These are phyloP conservation scores for Kazachstania sp. DNA, from an alignment of 1,139 yeast species.

Conservation along the genomic window DNA sequence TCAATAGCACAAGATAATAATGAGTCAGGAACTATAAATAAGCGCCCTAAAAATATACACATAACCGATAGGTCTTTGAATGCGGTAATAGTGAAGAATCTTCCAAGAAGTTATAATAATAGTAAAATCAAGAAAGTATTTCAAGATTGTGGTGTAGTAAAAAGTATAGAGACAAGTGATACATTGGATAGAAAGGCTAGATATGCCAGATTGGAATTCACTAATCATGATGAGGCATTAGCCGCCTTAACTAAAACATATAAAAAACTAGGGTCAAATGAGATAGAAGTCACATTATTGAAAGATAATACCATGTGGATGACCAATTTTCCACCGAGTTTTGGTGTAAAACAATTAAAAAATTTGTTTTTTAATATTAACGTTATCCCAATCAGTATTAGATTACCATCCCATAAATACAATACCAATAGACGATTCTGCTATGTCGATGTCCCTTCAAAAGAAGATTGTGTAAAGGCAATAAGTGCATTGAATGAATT, in stretches of 20 bases:
- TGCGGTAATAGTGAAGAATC: constrained; percentile 25
- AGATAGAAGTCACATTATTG: constrained; percentile 37
- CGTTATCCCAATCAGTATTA: constrained; percentile 38
- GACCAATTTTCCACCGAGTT: constrained; percentile 64
- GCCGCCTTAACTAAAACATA: constrained; percentile 54
- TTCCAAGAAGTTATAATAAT: constrained; percentile 29
- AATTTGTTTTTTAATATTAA: constrained; percentile 42
- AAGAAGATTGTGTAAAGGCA: constrained; percentile 44
- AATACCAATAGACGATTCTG: constrained; percentile 62
- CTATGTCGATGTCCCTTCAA: constrained; percentile 50
- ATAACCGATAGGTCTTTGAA: constrained; percentile 20
- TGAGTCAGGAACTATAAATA: neutral
- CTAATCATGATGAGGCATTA: constrained; percentile 40
- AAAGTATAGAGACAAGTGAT: constrained; percentile 31
- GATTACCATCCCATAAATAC: constrained; percentile 60
- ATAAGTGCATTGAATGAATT: constrained; percentile 38
- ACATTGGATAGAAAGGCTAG: constrained; percentile 19
- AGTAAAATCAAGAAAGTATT: constrained; percentile 38
- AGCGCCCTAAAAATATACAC: neutral
- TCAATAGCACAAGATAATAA: neutral
- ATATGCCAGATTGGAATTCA: constrained; percentile 50
- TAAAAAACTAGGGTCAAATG: constrained; percentile 39
- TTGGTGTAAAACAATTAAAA: constrained; percentile 36
- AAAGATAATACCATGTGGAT: constrained; percentile 32
- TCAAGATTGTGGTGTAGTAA: constrained; percentile 53